Evolutionary conservation across 306 rosid species (phyloP).

Genomic region (Dalbergia cultrata): DNA sequence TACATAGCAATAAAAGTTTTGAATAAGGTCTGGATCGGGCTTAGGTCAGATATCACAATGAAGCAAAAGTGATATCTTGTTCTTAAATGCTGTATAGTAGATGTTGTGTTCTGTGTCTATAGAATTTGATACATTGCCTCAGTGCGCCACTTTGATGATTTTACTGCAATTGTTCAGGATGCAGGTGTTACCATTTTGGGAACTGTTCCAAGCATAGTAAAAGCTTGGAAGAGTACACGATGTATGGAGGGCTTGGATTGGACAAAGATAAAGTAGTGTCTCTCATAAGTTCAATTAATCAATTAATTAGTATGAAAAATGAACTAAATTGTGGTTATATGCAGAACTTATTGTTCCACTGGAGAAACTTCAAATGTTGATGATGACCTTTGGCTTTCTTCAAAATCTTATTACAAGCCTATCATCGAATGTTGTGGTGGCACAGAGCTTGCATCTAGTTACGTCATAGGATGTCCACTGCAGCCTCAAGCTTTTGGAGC

Average conservation of each 20-base stretch:
- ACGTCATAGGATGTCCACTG: constrained; percentile 64
- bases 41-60: too few species aligned
- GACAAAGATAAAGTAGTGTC: constrained; percentile 84
- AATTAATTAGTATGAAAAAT: constrained; percentile 13
- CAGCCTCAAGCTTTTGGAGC: constrained; percentile 97
- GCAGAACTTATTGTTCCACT: constrained; percentile 75
- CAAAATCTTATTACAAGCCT: constrained; percentile 79
- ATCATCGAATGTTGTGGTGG: constrained; percentile 87
- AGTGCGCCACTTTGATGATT: constrained; percentile 14
- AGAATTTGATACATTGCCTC: constrained; percentile 16
- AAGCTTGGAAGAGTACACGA: constrained; percentile 85
- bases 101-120: background rate
- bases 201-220: constrained; percentile 95
- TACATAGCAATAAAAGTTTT: too few species aligned
- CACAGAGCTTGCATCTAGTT: constrained; percentile 81
- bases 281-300: constrained; percentile 14
- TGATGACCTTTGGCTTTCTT: constrained; percentile 97
- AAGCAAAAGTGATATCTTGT: background rate
- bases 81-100: background rate
- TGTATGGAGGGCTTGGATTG: constrained; percentile 94
- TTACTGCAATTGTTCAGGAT: constrained; percentile 66
- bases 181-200: constrained; percentile 93
- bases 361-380: constrained; percentile 91
- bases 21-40: too few species aligned
- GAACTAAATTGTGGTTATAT: constrained; percentile 42